A percentile compares a stretch with the other conserved stretches of the same genome.
These are phyloP conservation scores for Talaromyces sp. DNA, from an alignment of 2,329 filamentous ascomycete genomes.

Conservation along the genomic window DNA sequence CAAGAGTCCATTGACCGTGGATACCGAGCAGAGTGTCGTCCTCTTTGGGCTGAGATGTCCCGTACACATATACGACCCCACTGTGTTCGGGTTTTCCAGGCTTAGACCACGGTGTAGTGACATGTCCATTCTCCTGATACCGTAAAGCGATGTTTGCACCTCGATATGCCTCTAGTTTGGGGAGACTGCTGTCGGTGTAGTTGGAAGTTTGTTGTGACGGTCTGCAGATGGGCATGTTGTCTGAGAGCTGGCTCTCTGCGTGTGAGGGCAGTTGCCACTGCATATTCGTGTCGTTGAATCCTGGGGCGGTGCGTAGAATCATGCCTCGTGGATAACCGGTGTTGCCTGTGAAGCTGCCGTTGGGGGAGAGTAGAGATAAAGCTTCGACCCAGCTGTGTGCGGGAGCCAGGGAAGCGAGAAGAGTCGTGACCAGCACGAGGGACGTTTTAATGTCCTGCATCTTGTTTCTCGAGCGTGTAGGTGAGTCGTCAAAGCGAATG, in stretches of 20 bases:
- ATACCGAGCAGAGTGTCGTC: slow-evolving; percentile 64
- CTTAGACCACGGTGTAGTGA: slow-evolving; percentile 59
- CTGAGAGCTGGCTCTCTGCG: slow-evolving; percentile 47
- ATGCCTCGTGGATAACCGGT: slow-evolving; percentile 75
- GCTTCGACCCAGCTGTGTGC: slow-evolving; percentile 85
- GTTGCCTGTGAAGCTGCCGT: slow-evolving; percentile 69
- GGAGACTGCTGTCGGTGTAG: slow-evolving; percentile 56
- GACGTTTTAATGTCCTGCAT: slow-evolving; percentile 19
- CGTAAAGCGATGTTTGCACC: slow-evolving; percentile 66
- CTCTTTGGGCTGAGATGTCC: slow-evolving; percentile 59
- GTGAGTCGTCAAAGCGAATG: not conserved
- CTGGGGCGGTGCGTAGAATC: slow-evolving; percentile 55
- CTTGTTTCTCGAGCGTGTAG: not conserved
- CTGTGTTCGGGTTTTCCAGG: slow-evolving; percentile 63
- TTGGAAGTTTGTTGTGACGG: slow-evolving; percentile 60
- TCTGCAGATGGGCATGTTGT: slow-evolving; percentile 62
- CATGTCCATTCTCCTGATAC: slow-evolving; percentile 76
- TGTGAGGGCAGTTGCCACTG: slow-evolving; percentile 63
- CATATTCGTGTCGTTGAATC: slow-evolving; percentile 59
- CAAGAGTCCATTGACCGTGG: slow-evolving; percentile 72
- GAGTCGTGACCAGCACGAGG: slow-evolving; percentile 19
- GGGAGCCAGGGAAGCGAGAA: slow-evolving; percentile 30
- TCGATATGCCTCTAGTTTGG: slow-evolving; percentile 59
- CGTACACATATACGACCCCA: slow-evolving; percentile 74
- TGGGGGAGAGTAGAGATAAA: slow-evolving; percentile 66